phyloP scores from a whole-genome alignment of 495 filamentous ascomycete genomes.

The Hypoxylon lienhwacheense region DNA sequence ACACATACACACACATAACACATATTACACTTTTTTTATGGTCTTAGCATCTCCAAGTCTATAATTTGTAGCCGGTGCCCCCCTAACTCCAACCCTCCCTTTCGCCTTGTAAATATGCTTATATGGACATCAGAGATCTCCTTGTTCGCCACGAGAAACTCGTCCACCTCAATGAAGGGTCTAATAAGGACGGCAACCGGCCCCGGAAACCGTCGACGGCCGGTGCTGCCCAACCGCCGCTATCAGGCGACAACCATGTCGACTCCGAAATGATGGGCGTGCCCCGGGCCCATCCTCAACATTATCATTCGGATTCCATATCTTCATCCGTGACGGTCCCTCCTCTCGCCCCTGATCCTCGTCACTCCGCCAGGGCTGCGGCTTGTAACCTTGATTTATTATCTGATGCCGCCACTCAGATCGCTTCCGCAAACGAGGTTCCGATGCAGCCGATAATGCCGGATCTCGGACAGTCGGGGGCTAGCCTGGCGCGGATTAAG shows the following conservation, averaged over 20 bases:
- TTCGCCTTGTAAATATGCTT: constrained; percentile 45
- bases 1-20: constrained; percentile 8
- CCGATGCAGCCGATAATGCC: constrained; percentile 53
- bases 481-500: constrained; percentile 48
- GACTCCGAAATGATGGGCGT: constrained; percentile 51
- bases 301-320: constrained; percentile 44
- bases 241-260: constrained; percentile 44
- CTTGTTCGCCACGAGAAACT: constrained; percentile 74
- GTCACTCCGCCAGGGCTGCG: constrained; percentile 45
- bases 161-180: constrained; percentile 66
- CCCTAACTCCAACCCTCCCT: constrained; percentile 11
- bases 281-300: constrained; percentile 40
- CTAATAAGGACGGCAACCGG: constrained; percentile 49
- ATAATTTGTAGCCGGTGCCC: constrained; percentile 17
- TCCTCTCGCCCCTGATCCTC: constrained; percentile 46
- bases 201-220: constrained; percentile 52
- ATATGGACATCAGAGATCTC: constrained; percentile 66
- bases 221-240: constrained; percentile 39
- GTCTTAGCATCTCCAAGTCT: constrained; percentile 22
- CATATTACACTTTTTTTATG: constrained; percentile 14
- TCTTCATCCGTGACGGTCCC: constrained; percentile 42
- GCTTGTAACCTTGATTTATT: constrained; percentile 56
- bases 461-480: constrained; percentile 43
- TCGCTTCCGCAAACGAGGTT: constrained; percentile 53
- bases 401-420: constrained; percentile 55